These are phyloP conservation scores for Microbotryum intermedium DNA, from an alignment of 1,284 basidiomycete species.

Conservation along the genomic window DNA sequence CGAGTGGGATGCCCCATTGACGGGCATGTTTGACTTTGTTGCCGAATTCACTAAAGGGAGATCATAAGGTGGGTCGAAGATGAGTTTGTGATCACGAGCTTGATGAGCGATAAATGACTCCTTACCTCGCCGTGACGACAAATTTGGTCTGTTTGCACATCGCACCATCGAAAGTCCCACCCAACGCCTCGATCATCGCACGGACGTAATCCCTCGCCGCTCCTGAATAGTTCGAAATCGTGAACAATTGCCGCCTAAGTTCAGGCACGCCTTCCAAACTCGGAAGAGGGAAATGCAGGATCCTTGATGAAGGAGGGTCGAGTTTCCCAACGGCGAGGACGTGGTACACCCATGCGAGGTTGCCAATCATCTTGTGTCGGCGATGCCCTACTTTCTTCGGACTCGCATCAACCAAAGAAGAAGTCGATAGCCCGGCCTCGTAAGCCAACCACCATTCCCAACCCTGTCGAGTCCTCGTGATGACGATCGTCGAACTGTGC, in stretches of 20 bases:
- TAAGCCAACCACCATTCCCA: conserved; percentile 51
- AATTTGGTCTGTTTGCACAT: conserved; percentile 61
- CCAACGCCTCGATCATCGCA: conserved; percentile 65
- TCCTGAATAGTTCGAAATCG: conserved; percentile 80
- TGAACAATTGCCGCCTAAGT: conserved; percentile 41
- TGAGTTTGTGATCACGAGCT: background rate
- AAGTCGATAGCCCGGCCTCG: conserved; percentile 16
- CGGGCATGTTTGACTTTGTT: conserved; percentile 63
- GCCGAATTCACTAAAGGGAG: conserved; percentile 49
- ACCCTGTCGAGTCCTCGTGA: conserved; percentile 61
- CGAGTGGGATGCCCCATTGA: conserved; percentile 71
- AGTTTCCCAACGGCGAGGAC: conserved; percentile 57
- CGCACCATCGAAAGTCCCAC: conserved; percentile 67
- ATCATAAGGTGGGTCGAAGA: background rate
- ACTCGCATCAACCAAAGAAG: background rate
- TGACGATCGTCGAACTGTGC: conserved; percentile 52
- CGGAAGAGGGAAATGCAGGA: conserved; percentile 53
- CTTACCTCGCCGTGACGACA: conserved; percentile 72
- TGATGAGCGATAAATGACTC: conserved; percentile 15
- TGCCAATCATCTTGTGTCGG: conserved; percentile 58
- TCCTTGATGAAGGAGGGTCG: conserved; percentile 57
- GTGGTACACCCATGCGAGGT: conserved; percentile 70
- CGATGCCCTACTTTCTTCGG: conserved; percentile 48
- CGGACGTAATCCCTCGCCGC: conserved; percentile 75
- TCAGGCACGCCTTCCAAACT: conserved; percentile 6